phyloP scores from a whole-genome alignment of 805 yeast species.

The Candida maris region DNA sequence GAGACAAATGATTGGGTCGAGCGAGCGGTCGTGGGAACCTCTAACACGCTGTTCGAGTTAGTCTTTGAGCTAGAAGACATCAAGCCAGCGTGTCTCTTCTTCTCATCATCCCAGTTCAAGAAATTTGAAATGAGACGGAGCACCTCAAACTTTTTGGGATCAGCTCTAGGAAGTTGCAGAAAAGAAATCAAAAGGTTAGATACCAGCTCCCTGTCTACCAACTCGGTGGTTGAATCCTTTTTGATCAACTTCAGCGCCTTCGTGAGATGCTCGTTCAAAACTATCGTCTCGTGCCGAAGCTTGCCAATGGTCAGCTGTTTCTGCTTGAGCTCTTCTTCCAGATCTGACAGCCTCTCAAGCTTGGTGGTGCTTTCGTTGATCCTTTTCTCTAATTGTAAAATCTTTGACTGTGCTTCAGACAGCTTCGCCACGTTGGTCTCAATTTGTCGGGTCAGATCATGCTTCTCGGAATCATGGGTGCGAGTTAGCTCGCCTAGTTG shows the following conservation, averaged over 20 bases:
- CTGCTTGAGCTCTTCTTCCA: slow-evolving; percentile 56
- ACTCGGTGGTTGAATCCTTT: slow-evolving; percentile 67
- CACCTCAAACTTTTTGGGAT: slow-evolving; percentile 91
- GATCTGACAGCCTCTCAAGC: slow-evolving; percentile 29
- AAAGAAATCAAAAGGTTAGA: slow-evolving; percentile 84
- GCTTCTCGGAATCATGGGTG: slow-evolving; percentile 23
- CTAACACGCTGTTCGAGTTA: slow-evolving; percentile 31
- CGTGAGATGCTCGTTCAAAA: slow-evolving; percentile 90
- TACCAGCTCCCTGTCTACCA: slow-evolving; percentile 83
- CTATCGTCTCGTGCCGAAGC: slow-evolving; percentile 90
- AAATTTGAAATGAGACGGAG: slow-evolving; percentile 77
- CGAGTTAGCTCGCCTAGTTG: slow-evolving; percentile 7
- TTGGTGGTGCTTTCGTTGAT: slow-evolving; percentile 19
- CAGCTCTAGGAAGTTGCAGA: slow-evolving; percentile 85
- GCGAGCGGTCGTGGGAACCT: slow-evolving; percentile 23
- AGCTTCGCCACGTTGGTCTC: slow-evolving; percentile 19
- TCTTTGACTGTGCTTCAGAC: slow-evolving; percentile 21
- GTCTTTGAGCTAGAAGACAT: slow-evolving; percentile 26
- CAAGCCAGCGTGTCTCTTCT: slow-evolving; percentile 73
- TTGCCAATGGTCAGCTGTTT: slow-evolving; percentile 84
- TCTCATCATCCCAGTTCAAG: slow-evolving; percentile 83
- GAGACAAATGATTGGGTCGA: slow-evolving; percentile 51
- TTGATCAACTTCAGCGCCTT: slow-evolving; percentile 84
- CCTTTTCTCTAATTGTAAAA: slow-evolving; percentile 6
- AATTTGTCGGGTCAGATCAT: slow-evolving; percentile 20